Evolutionary conservation across 2,329 filamentous ascomycete genomes (phyloP).

Genomic region (Fusarium ambrosium): DNA sequence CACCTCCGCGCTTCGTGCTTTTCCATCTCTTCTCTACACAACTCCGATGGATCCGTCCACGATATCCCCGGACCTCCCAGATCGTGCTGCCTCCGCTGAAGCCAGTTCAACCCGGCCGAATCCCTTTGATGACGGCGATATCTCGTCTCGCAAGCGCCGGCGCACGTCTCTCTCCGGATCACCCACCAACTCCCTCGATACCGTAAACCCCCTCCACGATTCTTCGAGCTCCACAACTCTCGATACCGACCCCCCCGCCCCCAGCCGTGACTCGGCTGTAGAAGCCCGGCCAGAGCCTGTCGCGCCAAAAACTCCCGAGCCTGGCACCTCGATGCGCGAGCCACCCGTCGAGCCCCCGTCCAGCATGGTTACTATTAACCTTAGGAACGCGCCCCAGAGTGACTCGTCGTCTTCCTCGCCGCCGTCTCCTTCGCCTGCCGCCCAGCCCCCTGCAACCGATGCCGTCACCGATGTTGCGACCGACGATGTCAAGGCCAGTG

Average conservation of each 20-base stretch:
- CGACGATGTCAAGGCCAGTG: conserved; percentile 58
- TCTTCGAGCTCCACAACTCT: conserved; percentile 51
- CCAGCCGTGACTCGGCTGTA: conserved; percentile 42
- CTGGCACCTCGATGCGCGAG: conserved; percentile 49
- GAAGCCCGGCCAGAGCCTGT: conserved; percentile 58
- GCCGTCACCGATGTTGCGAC: conserved; percentile 2
- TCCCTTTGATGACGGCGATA: conserved; percentile 72
- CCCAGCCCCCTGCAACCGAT: conserved; percentile 19
- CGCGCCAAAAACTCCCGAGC: conserved; percentile 60
- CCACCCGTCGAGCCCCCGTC: conserved; percentile 57
- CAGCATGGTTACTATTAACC: conserved; percentile 72
- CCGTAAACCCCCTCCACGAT: conserved; percentile 51
- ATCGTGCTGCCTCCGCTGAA: conserved; percentile 73
- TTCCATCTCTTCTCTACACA: conserved; percentile 51
- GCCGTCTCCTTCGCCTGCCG: conserved; percentile 54
- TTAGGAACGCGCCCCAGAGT: conserved; percentile 62
- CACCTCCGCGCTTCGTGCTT: conserved; percentile 60
- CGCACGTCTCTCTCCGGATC: conserved; percentile 71
- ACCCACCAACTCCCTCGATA: conserved; percentile 66
- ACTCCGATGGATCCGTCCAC: conserved; percentile 69
- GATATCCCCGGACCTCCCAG: conserved; percentile 64
- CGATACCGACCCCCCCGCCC: conserved; percentile 47
- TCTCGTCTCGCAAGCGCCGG: conserved; percentile 71
- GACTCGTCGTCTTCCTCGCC: conserved; percentile 60
- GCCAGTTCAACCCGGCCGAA: conserved; percentile 73